Conservation (phyloP, 805 yeast genomes). For the Nakazawaea wyomingensis region DNA sequence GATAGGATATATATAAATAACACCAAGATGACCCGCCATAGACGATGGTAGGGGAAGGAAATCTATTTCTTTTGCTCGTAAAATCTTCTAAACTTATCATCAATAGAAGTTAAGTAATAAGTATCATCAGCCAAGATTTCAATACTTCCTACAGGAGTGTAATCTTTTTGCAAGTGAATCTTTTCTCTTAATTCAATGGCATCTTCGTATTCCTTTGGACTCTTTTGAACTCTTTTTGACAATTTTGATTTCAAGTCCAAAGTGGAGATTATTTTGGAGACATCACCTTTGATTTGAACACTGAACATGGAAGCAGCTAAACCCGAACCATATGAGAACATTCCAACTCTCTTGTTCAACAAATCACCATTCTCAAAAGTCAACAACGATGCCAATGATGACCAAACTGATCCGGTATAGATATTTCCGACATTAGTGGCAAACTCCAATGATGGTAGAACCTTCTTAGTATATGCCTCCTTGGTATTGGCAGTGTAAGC, state of each 20-base stretch:
- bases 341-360: slow-evolving; percentile 79
- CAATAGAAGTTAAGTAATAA: slow-evolving; percentile 77
- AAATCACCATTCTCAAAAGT: slow-evolving; percentile 67
- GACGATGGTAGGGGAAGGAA: too few relatives aligned
- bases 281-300: slow-evolving; percentile 74
- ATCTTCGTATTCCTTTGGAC: slow-evolving; percentile 79
- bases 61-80: slow-evolving; percentile 43
- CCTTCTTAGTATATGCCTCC: slow-evolving; percentile 59
- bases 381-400: slow-evolving; percentile 78
- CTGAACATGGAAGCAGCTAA: slow-evolving; percentile 88
- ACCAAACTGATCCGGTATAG: slow-evolving; percentile 93
- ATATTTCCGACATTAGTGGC: slow-evolving; percentile 98
- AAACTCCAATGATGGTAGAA: slow-evolving; percentile 73
- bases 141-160: slow-evolving; percentile 72
- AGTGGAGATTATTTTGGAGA: slow-evolving; percentile 55
- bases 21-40: neutral
- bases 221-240: slow-evolving; percentile 52
- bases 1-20: too few relatives aligned
- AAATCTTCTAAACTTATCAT: slow-evolving; percentile 82
- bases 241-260: slow-evolving; percentile 68
- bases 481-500: slow-evolving; percentile 75
- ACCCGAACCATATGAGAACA: slow-evolving; percentile 98
- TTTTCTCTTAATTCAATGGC: slow-evolving; percentile 84
- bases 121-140: slow-evolving; percentile 71
- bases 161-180: slow-evolving; percentile 77